These are phyloP conservation scores for Globisporangium radiosum DNA, from an alignment of 352 stramenopile species.

Conservation along the genomic window DNA sequence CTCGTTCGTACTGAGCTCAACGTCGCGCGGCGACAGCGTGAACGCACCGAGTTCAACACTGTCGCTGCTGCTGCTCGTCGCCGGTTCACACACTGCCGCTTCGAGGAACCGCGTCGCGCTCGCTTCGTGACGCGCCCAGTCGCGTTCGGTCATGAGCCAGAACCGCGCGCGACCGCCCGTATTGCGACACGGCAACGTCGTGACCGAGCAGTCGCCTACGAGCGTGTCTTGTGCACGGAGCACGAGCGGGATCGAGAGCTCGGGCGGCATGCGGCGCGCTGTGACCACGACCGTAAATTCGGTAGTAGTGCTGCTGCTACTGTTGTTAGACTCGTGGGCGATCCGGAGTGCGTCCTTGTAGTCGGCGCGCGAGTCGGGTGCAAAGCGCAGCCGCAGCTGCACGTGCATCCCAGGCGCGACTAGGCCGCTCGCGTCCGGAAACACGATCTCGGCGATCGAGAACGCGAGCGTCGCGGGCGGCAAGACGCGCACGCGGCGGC, in stretches of 20 bases:
- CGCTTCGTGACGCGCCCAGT: conserved; percentile 38
- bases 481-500: conserved; percentile 52
- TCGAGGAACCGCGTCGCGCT: conserved; percentile 11
- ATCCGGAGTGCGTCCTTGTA: conserved; percentile 60
- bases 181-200: conserved; percentile 48
- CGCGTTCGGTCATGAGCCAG: conserved; percentile 58
- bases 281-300: conserved; percentile 38
- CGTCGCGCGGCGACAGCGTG: conserved; percentile 37
- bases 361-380: conserved; percentile 64
- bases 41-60: conserved; percentile 40
- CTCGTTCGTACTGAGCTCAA: conserved; percentile 42
- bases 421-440: conserved; percentile 45
- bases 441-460: conserved; percentile 43
- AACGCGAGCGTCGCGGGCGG: conserved; percentile 62
- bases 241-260: conserved; percentile 60
- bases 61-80: background rate
- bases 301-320: background rate
- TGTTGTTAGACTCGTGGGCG: conserved; percentile 31
- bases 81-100: background rate
- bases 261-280: conserved; percentile 41
- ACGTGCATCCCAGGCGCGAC: conserved; percentile 71
- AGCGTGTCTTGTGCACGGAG: conserved; percentile 53
- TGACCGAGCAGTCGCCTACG: conserved; percentile 44
- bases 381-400: conserved; percentile 50
- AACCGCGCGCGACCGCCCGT: conserved; percentile 53